Conservation (phyloP, 1,284 basidiomycete genomes). For the Thelephora terrestris region DNA sequence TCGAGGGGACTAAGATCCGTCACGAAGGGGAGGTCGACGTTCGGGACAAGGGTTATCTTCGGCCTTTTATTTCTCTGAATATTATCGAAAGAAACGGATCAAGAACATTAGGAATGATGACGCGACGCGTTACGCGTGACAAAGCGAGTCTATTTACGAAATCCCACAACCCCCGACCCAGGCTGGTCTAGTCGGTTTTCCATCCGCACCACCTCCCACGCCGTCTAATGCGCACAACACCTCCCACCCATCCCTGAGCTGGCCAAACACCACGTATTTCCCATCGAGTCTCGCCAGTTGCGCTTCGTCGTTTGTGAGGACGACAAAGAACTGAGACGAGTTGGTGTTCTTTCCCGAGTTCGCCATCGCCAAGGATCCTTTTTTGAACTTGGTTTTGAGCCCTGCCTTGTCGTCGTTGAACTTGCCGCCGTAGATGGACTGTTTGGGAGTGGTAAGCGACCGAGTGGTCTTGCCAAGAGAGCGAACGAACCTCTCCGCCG, state of each 20-base stretch:
- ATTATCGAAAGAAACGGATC: no score
- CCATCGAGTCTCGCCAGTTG: slow-evolving; percentile 33
- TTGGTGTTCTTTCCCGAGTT: slow-evolving; percentile 37
- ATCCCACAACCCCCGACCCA: slow-evolving; percentile 35
- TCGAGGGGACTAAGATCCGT: no score
- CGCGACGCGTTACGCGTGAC: no score
- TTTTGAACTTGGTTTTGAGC: slow-evolving; percentile 27
- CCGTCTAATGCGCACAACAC: slow-evolving; percentile 28
- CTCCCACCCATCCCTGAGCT: slow-evolving; percentile 25
- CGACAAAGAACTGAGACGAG: slow-evolving; percentile 41
- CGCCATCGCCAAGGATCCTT: slow-evolving; percentile 39
- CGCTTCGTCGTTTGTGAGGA: slow-evolving; percentile 30
- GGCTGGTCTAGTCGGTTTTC: slow-evolving; percentile 27
- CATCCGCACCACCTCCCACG: slow-evolving; percentile 25
- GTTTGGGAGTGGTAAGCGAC: background rate
- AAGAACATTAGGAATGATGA: no score
- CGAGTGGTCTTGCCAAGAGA: background rate
- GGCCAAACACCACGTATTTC: slow-evolving; percentile 38
- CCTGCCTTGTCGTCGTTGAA: slow-evolving; percentile 41
- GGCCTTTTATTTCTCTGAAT: no score
- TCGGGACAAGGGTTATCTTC: no score
- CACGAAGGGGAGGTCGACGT: no score
- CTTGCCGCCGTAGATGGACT: slow-evolving; percentile 40
- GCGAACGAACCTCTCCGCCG: slow-evolving; percentile 33
- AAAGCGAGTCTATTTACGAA: no score